Base-by-base conservation (phyloP, 2,329 filamentous ascomycete genomes). In the Alternaria ethzedia region DNA sequence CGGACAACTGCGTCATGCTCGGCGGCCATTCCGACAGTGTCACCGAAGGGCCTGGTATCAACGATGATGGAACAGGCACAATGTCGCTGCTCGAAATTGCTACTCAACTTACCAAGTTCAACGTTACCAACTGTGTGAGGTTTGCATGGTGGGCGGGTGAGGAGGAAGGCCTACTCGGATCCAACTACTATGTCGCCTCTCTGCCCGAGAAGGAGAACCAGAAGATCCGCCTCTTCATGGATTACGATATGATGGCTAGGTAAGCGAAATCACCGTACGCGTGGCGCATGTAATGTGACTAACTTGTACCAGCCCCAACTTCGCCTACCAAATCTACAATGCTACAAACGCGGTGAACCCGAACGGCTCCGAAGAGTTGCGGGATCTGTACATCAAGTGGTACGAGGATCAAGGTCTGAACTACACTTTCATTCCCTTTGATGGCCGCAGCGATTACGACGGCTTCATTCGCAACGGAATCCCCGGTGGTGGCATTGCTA, bases 161-260 rank as follows among this genome's bases (percentile, higher is more conserved):
- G 60, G 80, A 82, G 57, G 79, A 79, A 55, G 80, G 80, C 9
- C 68, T 82, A 3, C 73, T 82, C 4, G 80, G 80, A 15, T 78
- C 75, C 3, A 74, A 77, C 58, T 81, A 81, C 73, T 82, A 82
- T 57, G 79, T 80, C 21, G 67, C 70, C 28, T 67, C 70, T 23
- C 70, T 81, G 12, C 67, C 78, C 0, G 67, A 75, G 10, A 69
- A 71, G 15, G 80, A 81, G 63, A 79, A 80, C 61, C 62, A 71
- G 61, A 81, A 81, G 69, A 80, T 82, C 49, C 75, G 79, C 26
- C 73, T 81, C 15, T 81, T 81, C 69, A 81, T 82, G 74, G 80
- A 82, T 66, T 82, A 82, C 69, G 80, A 82, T 63, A 82, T 82
- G 80, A 79, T 81, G 73, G 79, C 72, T 13, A 73, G 54, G 54